phyloP scores from a whole-genome alignment of 2,329 filamentous ascomycete genomes.

The Fusarium sp. region DNA sequence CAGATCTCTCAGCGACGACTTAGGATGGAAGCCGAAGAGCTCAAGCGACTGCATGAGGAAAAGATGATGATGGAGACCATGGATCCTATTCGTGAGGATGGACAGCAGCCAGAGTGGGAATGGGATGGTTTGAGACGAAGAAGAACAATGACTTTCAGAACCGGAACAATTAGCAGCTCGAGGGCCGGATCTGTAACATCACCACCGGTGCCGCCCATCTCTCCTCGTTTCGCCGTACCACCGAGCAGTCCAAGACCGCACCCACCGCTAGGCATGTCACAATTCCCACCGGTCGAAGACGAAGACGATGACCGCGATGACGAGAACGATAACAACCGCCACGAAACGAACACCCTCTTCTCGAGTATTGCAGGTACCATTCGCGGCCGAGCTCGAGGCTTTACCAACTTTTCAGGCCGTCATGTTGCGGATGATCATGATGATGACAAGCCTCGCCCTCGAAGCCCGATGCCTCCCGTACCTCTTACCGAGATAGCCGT shows the following conservation, averaged over 20 bases:
- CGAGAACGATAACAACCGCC: constrained; percentile 65
- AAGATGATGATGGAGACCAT: constrained; percentile 76
- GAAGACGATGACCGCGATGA: constrained; percentile 64
- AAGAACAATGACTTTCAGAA: constrained; percentile 62
- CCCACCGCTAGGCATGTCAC: constrained; percentile 81
- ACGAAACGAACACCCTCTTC: constrained; percentile 63
- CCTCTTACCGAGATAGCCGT: constrained; percentile 73
- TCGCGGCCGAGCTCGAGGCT: constrained; percentile 52
- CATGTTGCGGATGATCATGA: constrained; percentile 55
- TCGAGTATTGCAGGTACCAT: constrained; percentile 71
- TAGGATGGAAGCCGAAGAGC: constrained; percentile 84
- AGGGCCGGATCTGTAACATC: constrained; percentile 49
- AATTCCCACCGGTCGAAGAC: constrained; percentile 76
- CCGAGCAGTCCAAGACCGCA: constrained; percentile 50
- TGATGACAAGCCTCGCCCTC: constrained; percentile 60
- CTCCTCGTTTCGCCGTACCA: constrained; percentile 41
- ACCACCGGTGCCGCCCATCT: constrained; percentile 46
- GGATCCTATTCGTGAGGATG: constrained; percentile 80
- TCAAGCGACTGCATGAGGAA: constrained; percentile 83
- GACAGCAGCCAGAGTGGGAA: constrained; percentile 76
- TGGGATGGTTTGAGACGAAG: constrained; percentile 92
- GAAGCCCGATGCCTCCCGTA: constrained; percentile 71
- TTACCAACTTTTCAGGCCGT: constrained; percentile 52
- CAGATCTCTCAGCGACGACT: constrained; percentile 81
- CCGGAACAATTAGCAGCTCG: constrained; percentile 50